Evolutionary conservation across 1,284 basidiomycete species (phyloP).

Genomic region (Puccinia novopanici): DNA sequence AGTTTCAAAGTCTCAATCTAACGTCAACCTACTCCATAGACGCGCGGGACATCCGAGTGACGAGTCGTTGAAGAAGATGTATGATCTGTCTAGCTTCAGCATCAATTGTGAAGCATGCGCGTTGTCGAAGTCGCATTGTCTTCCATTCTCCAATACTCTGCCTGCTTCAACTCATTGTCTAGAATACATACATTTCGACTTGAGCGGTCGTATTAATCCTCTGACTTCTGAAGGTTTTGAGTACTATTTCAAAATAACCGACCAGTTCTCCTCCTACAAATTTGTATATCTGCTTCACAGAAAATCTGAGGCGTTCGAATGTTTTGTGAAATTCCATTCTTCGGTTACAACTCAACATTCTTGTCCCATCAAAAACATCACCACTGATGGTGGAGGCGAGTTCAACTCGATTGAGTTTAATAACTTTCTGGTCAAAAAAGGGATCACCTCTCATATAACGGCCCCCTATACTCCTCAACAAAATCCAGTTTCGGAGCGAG

Average conservation of each 20-base stretch:
- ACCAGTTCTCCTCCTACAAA: neutral
- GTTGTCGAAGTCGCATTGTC: constrained; percentile 19
- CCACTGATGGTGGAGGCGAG: too few species aligned
- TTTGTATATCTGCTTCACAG: neutral
- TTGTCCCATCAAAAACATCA: constrained; percentile 57
- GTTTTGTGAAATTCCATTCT: neutral
- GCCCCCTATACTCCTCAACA: too few species aligned
- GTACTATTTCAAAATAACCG: constrained; percentile 8
- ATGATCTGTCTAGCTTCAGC: neutral
- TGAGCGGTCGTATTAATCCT: constrained; percentile 6
- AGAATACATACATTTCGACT: constrained; percentile 3
- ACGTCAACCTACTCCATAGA: neutral
- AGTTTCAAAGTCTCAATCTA: neutral
- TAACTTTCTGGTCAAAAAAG: constrained; percentile 51
- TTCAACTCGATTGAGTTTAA: neutral
- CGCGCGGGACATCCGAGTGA: constrained; percentile 8
- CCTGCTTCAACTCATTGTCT: neutral
- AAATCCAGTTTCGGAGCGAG: too few species aligned
- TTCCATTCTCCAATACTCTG: neutral
- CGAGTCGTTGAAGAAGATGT: constrained; percentile 1
- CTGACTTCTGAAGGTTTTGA: neutral
- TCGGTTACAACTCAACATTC: constrained; percentile 54
- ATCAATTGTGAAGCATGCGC: neutral
- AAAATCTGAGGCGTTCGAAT: constrained; percentile 31
- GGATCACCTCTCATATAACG: neutral